Base-by-base conservation (phyloP, 2,329 filamentous ascomycete genomes). In the Aspergillus sp. region DNA sequence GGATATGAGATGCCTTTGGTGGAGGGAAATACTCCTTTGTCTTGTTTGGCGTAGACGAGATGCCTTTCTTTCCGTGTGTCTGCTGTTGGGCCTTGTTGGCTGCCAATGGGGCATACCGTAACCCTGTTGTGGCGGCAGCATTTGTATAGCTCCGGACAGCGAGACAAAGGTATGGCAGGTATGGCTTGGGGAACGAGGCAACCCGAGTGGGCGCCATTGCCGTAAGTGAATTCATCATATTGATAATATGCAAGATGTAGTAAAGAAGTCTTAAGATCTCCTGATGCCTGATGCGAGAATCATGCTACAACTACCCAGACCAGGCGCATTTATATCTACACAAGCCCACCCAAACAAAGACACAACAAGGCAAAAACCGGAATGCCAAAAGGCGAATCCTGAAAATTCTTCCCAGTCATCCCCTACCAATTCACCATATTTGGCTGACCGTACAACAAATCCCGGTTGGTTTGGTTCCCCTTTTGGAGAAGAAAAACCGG, bases 1-100 rank as follows among this genome's bases (percentile, higher is more conserved):
- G 74, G 61, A 88, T 85, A 48, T 78, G 74, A 17, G 76, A 70
- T 2, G 81, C 83, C 57, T 78, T 79, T 52, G 69, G 22, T 46
- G 70, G 64, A 1, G 84, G 83, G 57, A 86, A 86, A 67, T 83
- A 81, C 46, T 74, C 70, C 38, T 69, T 67, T 44, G 71, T 60
- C 22, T 59, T 49, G n/a, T 57, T 56, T 3, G 62, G 60, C 3
- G 68, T 68, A 17, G 64, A 65, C 6, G 69, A 70, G 49, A 74
- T 72, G 42, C 59, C 59, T 48, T 68, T 59, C 35, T 60, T 61
- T 12, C 47, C 44, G 41, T 23, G 38, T 20, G 47, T 49, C 19
- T 54, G 56, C 7, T 49, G 49, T 5, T 43, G 41, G 48, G 30
- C 52, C 30, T 44, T 56, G 30, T 45, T 57, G 35, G 51, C 39